Evolutionary conservation across 2,329 filamentous ascomycete genomes (phyloP), one percentile per base, ranked within the genome.

Genomic region (Penicillium sp.): DNA sequence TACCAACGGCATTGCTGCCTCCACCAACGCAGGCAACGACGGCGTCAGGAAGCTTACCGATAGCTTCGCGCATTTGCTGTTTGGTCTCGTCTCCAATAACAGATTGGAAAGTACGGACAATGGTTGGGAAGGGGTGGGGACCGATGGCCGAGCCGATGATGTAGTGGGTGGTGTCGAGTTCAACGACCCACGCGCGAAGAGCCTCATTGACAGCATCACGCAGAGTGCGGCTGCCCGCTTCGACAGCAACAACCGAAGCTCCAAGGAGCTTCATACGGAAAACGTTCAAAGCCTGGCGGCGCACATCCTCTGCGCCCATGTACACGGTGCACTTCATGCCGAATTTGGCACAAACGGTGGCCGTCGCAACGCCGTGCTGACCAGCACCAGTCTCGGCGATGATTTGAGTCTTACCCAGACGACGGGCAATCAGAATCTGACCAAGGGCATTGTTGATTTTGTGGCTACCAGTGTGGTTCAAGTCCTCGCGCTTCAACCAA

Each of bases 361-460:
- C 92, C 18, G 92, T 96, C 2, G 92, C 92, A 25, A 98, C 92
- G 71, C 92, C 92, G 67, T 98, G 92, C 69, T 98, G 92, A 12
- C 92, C 92, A 37, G 92, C 92, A 51, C 92, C 92, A 11, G 92
- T 98, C 70, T 98, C 92, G 32, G 92, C 92, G 54, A 98, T 98
- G 55, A 98, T 96, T 63, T 88, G 84, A 4, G 82, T 95, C 77
- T 98, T 98, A 34, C 92, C 92, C 32, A 98, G 69, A 45, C 87
- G 76, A 54, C 77, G 77, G 1, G 92, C 92, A 26, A 98, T 71
- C 10, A 98, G 76, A 32, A 95, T 80, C 66, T 98, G 92, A 2
- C 92, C 92, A 6, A 98, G 73, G 0, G 92, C 92, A 57, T 98
- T 98, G 74, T 98, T 98, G 74, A 98, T 96, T 77, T 98, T 98